Base-by-base conservation (phyloP, 805 yeast genomes). In the Ogataea methylovora region DNA sequence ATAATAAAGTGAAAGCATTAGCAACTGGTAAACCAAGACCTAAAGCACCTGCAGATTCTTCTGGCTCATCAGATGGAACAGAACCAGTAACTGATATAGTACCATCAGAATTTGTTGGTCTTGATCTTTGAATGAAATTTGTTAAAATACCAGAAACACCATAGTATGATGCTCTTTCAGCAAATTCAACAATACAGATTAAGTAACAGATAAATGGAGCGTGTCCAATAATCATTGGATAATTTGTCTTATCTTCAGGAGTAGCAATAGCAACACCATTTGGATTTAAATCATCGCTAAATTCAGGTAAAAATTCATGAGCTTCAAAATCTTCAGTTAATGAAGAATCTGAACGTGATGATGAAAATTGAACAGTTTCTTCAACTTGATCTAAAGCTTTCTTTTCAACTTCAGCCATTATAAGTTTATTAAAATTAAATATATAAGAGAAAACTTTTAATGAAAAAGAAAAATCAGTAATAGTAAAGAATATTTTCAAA, bases 131-230 rank as follows among this genome's bases (percentile, higher is more conserved):
- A 36, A 71, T 62, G 43, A 71, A 71, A 46, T 71, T 71, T 21
- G 69, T 52, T 35, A 71, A 58, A 30, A 66, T 49, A 44, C 67
- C 67, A 26, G 57, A 46, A 8, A 61, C 60, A 17, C 76, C 72
- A 42, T 67, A 71, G 46, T 71, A 71, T 5, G 76, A 69, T 35
- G 72, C 76, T 56, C 77, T 62, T 52, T 71, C 77, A 14, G 76
- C 73, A 43, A 71, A 67, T 44, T 72, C 78, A 28, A 64, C 49
- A 28, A 53, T 35, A 41, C 73, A 75, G 38, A 78, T 67, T 35
- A 75, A 56, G 56, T 73, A 75, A 25, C 69, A 56, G 21, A 65
- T 61, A 36, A 58, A 59, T 11, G 76, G 71, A 33, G 76, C 70
- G 21, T 60, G 50, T 24, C 78, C 81, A 15, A 64, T 49, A 9